Conservation (phyloP, 2,329 filamentous ascomycete genomes). For the Elsinoe perseae region DNA sequence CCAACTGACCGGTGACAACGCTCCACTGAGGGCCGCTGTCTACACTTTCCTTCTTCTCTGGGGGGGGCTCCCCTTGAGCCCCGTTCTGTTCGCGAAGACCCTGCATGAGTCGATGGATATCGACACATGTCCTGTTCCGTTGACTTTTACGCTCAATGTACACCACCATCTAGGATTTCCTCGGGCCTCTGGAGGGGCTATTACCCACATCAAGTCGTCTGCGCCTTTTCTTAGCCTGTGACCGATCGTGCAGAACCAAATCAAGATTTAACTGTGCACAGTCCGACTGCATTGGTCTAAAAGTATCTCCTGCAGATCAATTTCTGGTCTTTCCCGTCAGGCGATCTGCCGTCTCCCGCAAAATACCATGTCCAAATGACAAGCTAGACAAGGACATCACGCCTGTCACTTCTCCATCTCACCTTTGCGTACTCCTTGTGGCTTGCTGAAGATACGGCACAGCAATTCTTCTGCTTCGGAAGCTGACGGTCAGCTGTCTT, state of each 20-base stretch:
- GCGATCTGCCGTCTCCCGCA: conserved; percentile 1
- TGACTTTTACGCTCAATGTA: no score
- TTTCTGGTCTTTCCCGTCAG: conserved; percentile 1
- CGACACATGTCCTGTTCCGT: no score
- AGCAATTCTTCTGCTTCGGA: neutral
- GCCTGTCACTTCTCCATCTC: neutral
- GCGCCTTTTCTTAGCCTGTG: neutral
- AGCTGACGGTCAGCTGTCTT: neutral
- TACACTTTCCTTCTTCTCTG: neutral
- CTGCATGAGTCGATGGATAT: no score
- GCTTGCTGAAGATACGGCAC: neutral
- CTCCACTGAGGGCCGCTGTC: neutral
- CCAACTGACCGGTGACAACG: neutral
- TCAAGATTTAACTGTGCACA: neutral
- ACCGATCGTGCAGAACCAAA: neutral
- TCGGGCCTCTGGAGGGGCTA: neutral
- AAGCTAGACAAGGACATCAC: neutral
- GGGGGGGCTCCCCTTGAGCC: neutral
- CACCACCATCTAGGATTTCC: neutral
- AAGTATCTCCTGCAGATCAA: neutral
- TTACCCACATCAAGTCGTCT: neutral
- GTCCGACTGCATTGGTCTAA: neutral
- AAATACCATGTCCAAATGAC: neutral
- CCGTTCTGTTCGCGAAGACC: neutral
- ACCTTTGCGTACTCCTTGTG: neutral